These are phyloP conservation scores for Leptographium galeiforme DNA, from an alignment of 2,329 filamentous ascomycete genomes.

Conservation along the genomic window DNA sequence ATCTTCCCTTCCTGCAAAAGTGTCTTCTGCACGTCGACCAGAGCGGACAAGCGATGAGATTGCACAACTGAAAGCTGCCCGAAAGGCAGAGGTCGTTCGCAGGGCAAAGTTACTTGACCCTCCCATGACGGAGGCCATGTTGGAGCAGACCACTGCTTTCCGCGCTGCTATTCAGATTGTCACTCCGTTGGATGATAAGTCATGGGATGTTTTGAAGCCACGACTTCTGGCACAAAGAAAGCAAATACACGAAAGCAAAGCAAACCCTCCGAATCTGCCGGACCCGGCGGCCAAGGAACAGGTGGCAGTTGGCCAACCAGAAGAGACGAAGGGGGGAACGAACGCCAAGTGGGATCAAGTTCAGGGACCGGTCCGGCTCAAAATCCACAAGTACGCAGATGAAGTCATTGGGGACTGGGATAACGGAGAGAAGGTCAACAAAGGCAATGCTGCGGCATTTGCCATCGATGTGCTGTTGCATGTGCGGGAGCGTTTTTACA, in stretches of 20 bases:
- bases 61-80: constrained; percentile 45
- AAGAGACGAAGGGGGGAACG: constrained; percentile 37
- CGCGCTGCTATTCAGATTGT: constrained; percentile 59
- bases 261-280: constrained; percentile 2
- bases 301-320: constrained; percentile 4
- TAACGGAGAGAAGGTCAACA: constrained; percentile 47
- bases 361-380: constrained; percentile 53
- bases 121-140: constrained; percentile 46
- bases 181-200: constrained; percentile 51
- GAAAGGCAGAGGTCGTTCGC: constrained; percentile 58
- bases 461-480: constrained; percentile 58
- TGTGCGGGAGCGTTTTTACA: constrained; percentile 54
- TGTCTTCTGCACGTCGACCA: not conserved
- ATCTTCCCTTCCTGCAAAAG: not conserved
- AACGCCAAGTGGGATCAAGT: constrained; percentile 57
- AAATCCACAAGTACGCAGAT: constrained; percentile 53
- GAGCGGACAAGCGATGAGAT: constrained; percentile 50
- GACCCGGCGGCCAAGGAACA: not conserved
- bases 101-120: constrained; percentile 53
- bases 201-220: constrained; percentile 57
- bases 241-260: constrained; percentile 26
- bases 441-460: constrained; percentile 52
- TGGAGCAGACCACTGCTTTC: constrained; percentile 61
- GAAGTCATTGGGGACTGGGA: constrained; percentile 54
- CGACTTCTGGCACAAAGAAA: constrained; percentile 52